Conservation (phyloP, 2,329 filamentous ascomycete species). For the Verticillium albo-atrum region DNA sequence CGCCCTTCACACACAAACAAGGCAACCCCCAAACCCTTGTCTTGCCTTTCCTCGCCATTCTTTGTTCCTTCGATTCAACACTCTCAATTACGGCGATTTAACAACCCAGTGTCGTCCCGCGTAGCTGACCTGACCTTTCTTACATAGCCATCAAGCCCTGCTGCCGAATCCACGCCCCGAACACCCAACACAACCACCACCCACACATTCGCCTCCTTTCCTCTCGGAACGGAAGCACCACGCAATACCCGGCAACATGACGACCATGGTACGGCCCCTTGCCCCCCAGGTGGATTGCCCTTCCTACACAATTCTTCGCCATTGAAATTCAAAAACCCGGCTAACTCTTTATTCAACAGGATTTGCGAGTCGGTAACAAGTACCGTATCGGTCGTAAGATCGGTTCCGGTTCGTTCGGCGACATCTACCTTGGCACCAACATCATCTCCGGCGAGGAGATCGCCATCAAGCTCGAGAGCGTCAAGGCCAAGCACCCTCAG, state of each 20-base stretch:
- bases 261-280: conserved; percentile 2
- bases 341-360: conserved; percentile 4
- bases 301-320: not conserved
- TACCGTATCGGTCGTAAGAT: conserved; percentile 15
- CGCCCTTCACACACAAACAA: not conserved
- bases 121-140: no score
- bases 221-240: not conserved
- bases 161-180: not conserved
- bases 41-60: not conserved
- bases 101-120: no score
- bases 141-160: not conserved
- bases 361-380: conserved; percentile 12
- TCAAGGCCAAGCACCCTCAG: conserved; percentile 1
- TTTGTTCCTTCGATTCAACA: no score
- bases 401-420: conserved; percentile 13
- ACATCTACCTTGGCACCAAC: conserved; percentile 13
- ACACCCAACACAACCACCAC: not conserved
- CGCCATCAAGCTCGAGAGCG: conserved; percentile 22
- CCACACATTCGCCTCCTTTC: not conserved
- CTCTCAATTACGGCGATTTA: no score
- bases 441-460: conserved; percentile 22
- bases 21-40: not conserved
- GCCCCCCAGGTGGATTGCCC: not conserved
- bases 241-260: not conserved
- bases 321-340: conserved; percentile 3